These are phyloP conservation scores for Erodium maritimum DNA, from an alignment of 345 rosid species.

Conservation along the genomic window DNA sequence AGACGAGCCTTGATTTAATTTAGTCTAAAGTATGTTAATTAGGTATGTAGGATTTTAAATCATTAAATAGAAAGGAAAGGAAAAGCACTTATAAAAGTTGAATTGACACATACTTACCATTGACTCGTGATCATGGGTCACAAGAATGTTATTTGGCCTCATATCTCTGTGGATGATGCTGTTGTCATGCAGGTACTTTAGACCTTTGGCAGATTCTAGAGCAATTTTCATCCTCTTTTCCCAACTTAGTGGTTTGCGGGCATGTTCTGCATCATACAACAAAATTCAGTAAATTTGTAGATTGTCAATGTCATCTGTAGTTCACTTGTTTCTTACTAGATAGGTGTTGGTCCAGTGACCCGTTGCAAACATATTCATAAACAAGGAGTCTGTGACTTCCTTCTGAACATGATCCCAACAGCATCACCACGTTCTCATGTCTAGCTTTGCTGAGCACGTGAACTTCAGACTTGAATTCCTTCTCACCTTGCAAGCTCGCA, in stretches of 20 bases:
- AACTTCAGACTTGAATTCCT: slow-evolving; percentile 58
- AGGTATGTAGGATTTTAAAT: not conserved
- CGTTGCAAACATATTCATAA: slow-evolving; percentile 51
- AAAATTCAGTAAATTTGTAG: not conserved
- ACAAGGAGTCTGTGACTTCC: slow-evolving; percentile 45
- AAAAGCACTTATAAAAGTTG: too few relatives aligned
- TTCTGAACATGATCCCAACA: slow-evolving; percentile 51
- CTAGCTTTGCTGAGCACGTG: slow-evolving; percentile 44
- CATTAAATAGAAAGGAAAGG: too few relatives aligned
- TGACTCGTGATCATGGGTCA: slow-evolving; percentile 43
- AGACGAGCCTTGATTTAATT: not conserved
- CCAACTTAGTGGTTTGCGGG: slow-evolving; percentile 35
- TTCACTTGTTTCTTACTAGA: slow-evolving; percentile 26
- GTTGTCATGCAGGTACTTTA: slow-evolving; percentile 45
- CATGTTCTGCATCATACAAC: slow-evolving; percentile 31
- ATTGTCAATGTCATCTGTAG: not conserved
- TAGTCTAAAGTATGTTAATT: not conserved
- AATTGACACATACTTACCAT: slow-evolving; percentile 26
- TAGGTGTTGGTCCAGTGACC: slow-evolving; percentile 50
- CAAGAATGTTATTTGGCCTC: slow-evolving; percentile 61
- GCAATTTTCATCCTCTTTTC: slow-evolving; percentile 51
- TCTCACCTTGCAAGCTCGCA: slow-evolving; percentile 49
- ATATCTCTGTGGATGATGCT: slow-evolving; percentile 51
- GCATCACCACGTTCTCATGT: slow-evolving; percentile 48
- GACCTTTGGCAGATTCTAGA: slow-evolving; percentile 43